A percentile compares a stretch with the other conserved stretches of the same genome.
phyloP scores from a whole-genome alignment of 1,284 basidiomycete genomes.

The Volvariella volvacea region DNA sequence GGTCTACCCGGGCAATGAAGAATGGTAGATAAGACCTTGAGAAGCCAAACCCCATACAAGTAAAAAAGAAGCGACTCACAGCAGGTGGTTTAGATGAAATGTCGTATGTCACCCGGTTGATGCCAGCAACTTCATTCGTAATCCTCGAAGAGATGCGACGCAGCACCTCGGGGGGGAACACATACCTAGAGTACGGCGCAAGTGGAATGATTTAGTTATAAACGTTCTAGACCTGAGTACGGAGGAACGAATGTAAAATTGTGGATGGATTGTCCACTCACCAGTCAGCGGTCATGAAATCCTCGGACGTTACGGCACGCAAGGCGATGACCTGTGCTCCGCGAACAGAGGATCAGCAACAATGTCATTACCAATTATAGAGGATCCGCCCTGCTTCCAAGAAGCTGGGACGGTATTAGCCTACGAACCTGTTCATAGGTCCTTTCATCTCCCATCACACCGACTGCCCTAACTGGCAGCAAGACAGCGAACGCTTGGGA shows the following conservation, averaged over 20 bases:
- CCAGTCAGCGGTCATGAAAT: slow-evolving; percentile 99
- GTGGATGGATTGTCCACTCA: slow-evolving; percentile 22
- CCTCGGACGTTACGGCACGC: slow-evolving; percentile 88
- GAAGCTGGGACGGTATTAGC: neutral
- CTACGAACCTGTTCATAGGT: slow-evolving; percentile 89
- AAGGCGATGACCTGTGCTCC: slow-evolving; percentile 70
- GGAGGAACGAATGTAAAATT: slow-evolving; percentile 1
- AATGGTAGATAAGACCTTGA: neutral
- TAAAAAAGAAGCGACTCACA: slow-evolving; percentile 34
- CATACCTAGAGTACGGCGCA: slow-evolving; percentile 52
- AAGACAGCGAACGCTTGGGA: slow-evolving; percentile 97
- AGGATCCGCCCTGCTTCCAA: neutral
- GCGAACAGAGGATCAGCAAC: neutral
- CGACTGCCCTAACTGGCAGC: slow-evolving; percentile 94
- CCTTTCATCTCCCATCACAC: slow-evolving; percentile 95
- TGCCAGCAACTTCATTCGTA: slow-evolving; percentile 93
- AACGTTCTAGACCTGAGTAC: too few relatives aligned
- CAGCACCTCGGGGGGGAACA: slow-evolving; percentile 91
- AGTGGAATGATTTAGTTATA: too few relatives aligned
- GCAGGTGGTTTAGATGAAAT: slow-evolving; percentile 97
- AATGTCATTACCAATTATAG: neutral
- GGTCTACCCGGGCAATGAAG: slow-evolving; percentile 22
- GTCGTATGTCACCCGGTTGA: slow-evolving; percentile 94
- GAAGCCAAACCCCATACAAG: neutral
- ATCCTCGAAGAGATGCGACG: slow-evolving; percentile 93